Percentiles rank a stretch among this genome's conserved stretches.
phyloP scores from a whole-genome alignment of 2,329 filamentous ascomycete species.

The Xenosphaeropsis pyriputrescens region DNA sequence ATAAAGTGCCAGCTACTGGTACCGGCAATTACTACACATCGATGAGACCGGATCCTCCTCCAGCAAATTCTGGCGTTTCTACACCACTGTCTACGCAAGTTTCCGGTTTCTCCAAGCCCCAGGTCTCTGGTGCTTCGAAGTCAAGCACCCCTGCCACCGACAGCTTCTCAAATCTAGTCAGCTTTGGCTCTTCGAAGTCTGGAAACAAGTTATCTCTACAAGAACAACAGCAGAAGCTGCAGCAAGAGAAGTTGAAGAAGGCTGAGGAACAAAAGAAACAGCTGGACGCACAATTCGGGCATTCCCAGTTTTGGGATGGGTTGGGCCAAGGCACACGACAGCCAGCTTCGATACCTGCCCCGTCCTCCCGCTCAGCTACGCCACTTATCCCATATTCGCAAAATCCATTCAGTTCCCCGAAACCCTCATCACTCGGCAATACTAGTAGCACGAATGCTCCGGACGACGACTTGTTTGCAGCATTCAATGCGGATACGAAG shows the following conservation, averaged over 20 bases:
- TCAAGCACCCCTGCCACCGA: slow-evolving; percentile 33
- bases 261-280: slow-evolving; percentile 59
- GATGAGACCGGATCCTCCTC: slow-evolving; percentile 33
- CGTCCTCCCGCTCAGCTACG: slow-evolving; percentile 30
- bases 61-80: slow-evolving; percentile 37
- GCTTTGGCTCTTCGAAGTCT: slow-evolving; percentile 34
- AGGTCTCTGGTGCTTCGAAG: slow-evolving; percentile 23
- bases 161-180: slow-evolving; percentile 66
- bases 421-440: slow-evolving; percentile 15
- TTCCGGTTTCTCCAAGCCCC: slow-evolving; percentile 21
- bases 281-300: slow-evolving; percentile 65
- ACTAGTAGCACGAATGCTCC: slow-evolving; percentile 11
- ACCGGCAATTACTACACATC: slow-evolving; percentile 28
- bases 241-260: slow-evolving; percentile 53
- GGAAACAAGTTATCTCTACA: slow-evolving; percentile 62
- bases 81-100: slow-evolving; percentile 29
- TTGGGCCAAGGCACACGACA: slow-evolving; percentile 38
- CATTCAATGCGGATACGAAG: slow-evolving; percentile 50
- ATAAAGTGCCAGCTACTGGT: slow-evolving; percentile 25
- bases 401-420: slow-evolving; percentile 1
- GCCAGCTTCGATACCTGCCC: slow-evolving; percentile 26
- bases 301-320: slow-evolving; percentile 61
- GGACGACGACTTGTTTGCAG: slow-evolving; percentile 52
- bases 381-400: slow-evolving; percentile 16
- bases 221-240: slow-evolving; percentile 58